These are phyloP conservation scores for Eucalyptus shirleyi DNA, from an alignment of 345 rosid genomes.

Conservation along the genomic window DNA sequence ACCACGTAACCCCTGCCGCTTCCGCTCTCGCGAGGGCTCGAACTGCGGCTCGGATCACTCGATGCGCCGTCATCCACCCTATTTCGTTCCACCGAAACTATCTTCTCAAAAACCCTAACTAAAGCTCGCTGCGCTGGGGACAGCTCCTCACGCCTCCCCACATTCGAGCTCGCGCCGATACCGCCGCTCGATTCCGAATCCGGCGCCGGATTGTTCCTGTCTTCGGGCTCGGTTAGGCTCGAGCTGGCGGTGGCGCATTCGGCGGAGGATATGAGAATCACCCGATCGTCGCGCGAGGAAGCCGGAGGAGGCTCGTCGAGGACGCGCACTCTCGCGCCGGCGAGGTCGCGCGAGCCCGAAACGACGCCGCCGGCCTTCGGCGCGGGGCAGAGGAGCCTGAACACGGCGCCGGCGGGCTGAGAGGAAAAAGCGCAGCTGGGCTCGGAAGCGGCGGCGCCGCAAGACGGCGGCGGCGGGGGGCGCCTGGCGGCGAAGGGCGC, in stretches of 20 bases:
- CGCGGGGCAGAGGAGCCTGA: conserved; percentile 28
- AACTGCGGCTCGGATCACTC: neutral
- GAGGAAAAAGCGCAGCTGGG: neutral
- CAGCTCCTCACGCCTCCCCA: conserved; percentile 12
- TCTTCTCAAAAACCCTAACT: conserved; percentile 51
- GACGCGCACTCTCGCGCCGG: conserved; percentile 22
- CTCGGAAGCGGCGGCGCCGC: neutral
- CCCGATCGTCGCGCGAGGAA: conserved; percentile 12
- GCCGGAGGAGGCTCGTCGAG: conserved; percentile 9
- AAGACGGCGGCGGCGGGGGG: neutral
- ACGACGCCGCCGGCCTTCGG: conserved; percentile 5
- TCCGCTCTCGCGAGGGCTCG: conserved; percentile 5
- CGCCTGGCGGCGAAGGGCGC: neutral
- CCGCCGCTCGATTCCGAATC: neutral
- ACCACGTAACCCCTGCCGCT: conserved; percentile 22
- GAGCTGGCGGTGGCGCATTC: neutral
- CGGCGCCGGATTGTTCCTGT: neutral
- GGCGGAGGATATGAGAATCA: conserved; percentile 3
- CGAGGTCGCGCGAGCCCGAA: neutral
- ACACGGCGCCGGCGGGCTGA: neutral
- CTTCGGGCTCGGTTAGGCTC: neutral
- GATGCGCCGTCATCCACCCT: neutral
- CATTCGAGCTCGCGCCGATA: neutral
- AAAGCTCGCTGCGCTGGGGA: conserved; percentile 42
- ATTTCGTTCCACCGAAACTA: conserved; percentile 36